phyloP scores from a whole-genome alignment of 2,329 filamentous ascomycete genomes.

The Diaporthe longicolla region DNA sequence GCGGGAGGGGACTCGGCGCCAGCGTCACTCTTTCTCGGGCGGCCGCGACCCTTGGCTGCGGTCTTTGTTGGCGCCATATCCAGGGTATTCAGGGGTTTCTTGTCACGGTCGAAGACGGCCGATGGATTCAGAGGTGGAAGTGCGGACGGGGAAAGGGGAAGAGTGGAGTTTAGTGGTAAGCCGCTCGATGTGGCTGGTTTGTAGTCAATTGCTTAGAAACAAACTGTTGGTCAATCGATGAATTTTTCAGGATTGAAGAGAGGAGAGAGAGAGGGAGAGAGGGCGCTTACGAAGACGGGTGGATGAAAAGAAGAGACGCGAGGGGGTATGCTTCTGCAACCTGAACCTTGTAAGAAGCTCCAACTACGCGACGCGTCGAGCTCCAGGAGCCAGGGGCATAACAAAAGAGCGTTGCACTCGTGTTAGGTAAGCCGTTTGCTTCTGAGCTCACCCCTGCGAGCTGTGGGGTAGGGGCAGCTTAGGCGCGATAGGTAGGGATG shows the following conservation, averaged over 20 bases:
- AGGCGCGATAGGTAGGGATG: neutral
- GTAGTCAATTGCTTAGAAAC: conserved; percentile 13
- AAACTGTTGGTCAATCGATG: neutral
- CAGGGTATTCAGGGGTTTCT: neutral
- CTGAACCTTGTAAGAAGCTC: conserved; percentile 24
- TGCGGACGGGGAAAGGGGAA: neutral
- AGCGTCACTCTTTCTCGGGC: conserved; percentile 37
- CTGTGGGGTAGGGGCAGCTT: neutral
- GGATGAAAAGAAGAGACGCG: neutral
- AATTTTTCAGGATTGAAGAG: neutral
- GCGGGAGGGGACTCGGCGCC: neutral
- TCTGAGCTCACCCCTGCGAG: neutral
- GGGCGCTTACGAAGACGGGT: neutral
- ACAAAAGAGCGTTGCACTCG: neutral
- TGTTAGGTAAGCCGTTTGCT: neutral
- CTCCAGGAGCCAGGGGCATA: neutral
- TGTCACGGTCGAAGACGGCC: neutral
- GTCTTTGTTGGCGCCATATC: conserved; percentile 40
- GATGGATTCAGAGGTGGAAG: neutral
- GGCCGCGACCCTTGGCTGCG: conserved; percentile 39
- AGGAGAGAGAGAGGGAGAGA: neutral
- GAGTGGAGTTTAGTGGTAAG: neutral
- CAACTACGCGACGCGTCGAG: conserved; percentile 28
- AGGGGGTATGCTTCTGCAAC: neutral
- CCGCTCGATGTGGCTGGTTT: neutral